Base-by-base conservation (phyloP, 2,329 filamentous ascomycete species). In the Plenodomus tracheiphilus region DNA sequence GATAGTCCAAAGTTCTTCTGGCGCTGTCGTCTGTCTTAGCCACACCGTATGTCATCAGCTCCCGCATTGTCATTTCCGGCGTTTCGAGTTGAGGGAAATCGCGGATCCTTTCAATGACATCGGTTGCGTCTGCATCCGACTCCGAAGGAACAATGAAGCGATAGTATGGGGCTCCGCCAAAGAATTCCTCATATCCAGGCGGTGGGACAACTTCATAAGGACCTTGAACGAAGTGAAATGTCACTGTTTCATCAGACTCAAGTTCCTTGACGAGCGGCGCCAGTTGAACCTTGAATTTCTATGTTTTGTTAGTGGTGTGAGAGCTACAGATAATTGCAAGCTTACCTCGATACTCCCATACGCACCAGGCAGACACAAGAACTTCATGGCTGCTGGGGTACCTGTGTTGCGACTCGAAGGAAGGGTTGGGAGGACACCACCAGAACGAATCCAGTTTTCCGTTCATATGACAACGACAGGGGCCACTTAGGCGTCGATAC, bases 11-110 rank as follows among this genome's bases (percentile, higher is more conserved):
- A 8, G 62, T 58, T 21, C 56, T 32, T 36, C 46, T 32, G 16
- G 62, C 62, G 19, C 56, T 62, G 15, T 58, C 54, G 30, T 59
- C 54, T 30, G 72, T 73, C 37, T 53, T 54, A 2, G 62, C 61
- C 10, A 73, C 72, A 1, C 71, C 73, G 15, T 74, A 66, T 6
- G 74, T 72, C 55, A 62, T 63, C 30, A 84, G 69, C 58, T 77
- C 73, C 9, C 81, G 74, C 73, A 84, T 80, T 0, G 80, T 81
- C 46, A 83, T 81, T 54, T 85, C 81, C 0, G 81, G 72, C 0
- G 75, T 79, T 51, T 77, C 73, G 16, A 77, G 78, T 40, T 79
- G 73, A 0, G 80, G 79, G 37, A 83, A 81, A 42, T 83, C 78
- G 20, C 80, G 76, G 53, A 85, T 79, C 41, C 77, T 77, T 25